Evolutionary conservation across 2,329 filamentous ascomycete genomes (phyloP).

Genomic region (Colletotrichum tofieldiae): DNA sequence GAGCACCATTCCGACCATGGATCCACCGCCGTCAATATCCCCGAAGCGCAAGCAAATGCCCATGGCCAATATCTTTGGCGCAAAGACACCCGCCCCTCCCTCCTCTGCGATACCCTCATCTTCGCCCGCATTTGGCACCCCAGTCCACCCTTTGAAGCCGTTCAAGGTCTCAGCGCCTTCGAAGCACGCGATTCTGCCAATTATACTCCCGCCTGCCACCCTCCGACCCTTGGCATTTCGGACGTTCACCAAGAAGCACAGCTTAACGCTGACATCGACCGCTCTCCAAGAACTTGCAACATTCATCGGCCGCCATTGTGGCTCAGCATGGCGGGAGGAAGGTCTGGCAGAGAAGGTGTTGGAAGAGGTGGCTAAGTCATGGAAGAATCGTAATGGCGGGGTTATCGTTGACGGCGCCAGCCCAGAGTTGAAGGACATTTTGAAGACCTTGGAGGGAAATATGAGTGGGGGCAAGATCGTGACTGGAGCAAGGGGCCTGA

Average conservation of each 20-base stretch:
- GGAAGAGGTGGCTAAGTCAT: slow-evolving; percentile 90
- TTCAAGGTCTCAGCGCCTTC: slow-evolving; percentile 69
- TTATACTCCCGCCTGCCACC: slow-evolving; percentile 89
- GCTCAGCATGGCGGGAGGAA: slow-evolving; percentile 96
- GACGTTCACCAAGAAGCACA: slow-evolving; percentile 98
- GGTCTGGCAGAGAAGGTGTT: slow-evolving; percentile 92
- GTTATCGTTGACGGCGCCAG: slow-evolving; percentile 91
- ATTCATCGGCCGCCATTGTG: slow-evolving; percentile 95
- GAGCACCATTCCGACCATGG: slow-evolving; percentile 49
- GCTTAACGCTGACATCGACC: slow-evolving; percentile 89
- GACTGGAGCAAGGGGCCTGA: slow-evolving; percentile 66
- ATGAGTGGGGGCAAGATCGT: slow-evolving; percentile 88
- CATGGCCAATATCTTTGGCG: slow-evolving; percentile 57
- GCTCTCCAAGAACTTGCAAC: slow-evolving; percentile 87
- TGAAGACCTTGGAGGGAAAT: slow-evolving; percentile 87
- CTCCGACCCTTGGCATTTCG: slow-evolving; percentile 93
- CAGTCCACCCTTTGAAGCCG: slow-evolving; percentile 82
- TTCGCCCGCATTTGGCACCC: slow-evolving; percentile 91
- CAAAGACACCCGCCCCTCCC: slow-evolving; percentile 54
- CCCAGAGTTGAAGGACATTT: slow-evolving; percentile 83
- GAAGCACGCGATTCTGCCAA: slow-evolving; percentile 79
- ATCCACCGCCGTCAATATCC: slow-evolving; percentile 46
- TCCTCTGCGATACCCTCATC: slow-evolving; percentile 84
- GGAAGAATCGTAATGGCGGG: slow-evolving; percentile 91
- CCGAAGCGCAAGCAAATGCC: slow-evolving; percentile 49